phyloP scores from a whole-genome alignment of 2,329 filamentous ascomycete species.

The Alternaria infectoria region DNA sequence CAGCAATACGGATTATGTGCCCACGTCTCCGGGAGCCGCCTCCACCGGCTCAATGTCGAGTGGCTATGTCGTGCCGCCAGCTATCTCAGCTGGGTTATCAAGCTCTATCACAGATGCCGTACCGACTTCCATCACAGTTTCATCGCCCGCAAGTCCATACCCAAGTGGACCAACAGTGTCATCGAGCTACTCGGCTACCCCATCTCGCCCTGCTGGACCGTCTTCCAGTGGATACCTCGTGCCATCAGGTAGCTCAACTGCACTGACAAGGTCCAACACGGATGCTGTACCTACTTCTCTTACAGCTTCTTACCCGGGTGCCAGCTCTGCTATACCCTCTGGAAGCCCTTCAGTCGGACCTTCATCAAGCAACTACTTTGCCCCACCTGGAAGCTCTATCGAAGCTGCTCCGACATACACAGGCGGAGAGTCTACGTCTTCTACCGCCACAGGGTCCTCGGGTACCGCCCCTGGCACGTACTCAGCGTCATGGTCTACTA shows the following conservation, averaged over 20 bases:
- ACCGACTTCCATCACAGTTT: neutral
- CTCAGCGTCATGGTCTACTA: conserved; percentile 13
- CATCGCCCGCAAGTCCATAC: neutral
- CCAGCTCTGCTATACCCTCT: neutral
- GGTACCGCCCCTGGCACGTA: conserved; percentile 12
- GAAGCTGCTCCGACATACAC: neutral
- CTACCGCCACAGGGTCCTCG: neutral
- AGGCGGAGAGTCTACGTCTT: neutral
- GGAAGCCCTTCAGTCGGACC: neutral
- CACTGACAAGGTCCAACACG: neutral
- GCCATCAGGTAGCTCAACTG: neutral
- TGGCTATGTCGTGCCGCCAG: neutral
- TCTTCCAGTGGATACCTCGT: neutral
- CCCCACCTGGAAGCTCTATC: neutral
- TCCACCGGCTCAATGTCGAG: conserved; percentile 3
- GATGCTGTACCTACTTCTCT: neutral
- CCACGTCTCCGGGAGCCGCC: neutral
- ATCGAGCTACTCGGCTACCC: neutral
- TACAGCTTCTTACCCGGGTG: neutral
- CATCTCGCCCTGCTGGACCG: neutral
- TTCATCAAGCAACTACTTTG: neutral
- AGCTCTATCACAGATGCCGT: neutral
- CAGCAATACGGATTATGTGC: conserved; percentile 1
- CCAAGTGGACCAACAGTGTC: neutral
- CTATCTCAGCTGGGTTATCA: neutral